Conservation (phyloP, 495 filamentous ascomycete genomes). For the Aspergillus cristatus region DNA sequence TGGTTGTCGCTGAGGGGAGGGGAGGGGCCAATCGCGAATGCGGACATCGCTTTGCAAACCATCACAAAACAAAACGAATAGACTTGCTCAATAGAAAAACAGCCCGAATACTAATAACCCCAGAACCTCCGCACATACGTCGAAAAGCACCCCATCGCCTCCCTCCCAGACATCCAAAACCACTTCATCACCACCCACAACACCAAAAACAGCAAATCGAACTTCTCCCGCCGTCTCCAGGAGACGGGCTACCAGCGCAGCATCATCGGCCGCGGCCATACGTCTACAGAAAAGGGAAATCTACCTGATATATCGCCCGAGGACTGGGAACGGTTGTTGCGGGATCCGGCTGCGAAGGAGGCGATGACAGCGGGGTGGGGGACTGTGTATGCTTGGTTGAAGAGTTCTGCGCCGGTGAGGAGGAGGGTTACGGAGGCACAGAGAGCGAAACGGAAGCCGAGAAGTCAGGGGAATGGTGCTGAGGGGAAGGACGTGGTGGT, state of each 20-base stretch:
- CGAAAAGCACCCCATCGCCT: neutral
- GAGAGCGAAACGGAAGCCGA: no score
- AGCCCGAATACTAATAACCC: neutral
- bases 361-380: neutral
- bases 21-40: neutral
- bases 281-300: neutral
- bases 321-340: neutral
- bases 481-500: no score
- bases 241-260: slow-evolving; percentile 1
- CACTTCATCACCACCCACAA: neutral
- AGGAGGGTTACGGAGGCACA: neutral
- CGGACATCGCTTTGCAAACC: no score
- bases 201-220: neutral
- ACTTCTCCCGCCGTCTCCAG: neutral
- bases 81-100: no score
- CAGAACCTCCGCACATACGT: slow-evolving; percentile 4
- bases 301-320: neutral
- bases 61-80: no score
- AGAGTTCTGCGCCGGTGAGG: neutral
- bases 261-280: neutral
- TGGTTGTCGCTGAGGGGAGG: neutral
- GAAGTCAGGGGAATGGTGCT: neutral
- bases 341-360: neutral
- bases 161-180: neutral
- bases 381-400: slow-evolving; percentile 1